Conservation (phyloP, 257 asterid species). For the Scutellaria minor region DNA sequence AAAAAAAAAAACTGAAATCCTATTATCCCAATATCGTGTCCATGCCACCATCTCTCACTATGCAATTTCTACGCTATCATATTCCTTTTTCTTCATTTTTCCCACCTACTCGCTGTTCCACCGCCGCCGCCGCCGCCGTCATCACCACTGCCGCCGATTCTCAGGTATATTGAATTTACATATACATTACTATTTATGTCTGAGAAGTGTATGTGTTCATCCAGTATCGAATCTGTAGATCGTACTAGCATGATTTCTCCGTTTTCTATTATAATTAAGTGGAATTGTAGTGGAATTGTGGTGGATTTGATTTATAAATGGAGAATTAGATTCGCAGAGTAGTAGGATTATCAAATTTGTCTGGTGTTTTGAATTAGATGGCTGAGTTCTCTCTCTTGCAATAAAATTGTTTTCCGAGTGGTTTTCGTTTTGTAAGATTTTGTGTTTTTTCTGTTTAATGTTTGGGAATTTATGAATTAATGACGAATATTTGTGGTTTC, state of each 20-base stretch:
- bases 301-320: constrained; percentile 12
- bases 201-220: constrained; percentile 10
- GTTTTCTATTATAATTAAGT: neutral
- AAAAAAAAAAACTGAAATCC: constrained; percentile 18
- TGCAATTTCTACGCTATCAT: constrained; percentile 27
- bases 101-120: constrained; percentile 30
- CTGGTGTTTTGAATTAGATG: constrained; percentile 13
- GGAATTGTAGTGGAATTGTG: constrained; percentile 25
- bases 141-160: constrained; percentile 29
- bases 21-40: constrained; percentile 23
- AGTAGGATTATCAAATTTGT: neutral
- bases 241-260: constrained; percentile 2
- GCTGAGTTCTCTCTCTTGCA: neutral
- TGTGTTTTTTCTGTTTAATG: neutral
- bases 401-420: neutral
- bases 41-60: constrained; percentile 31
- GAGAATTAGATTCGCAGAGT: neutral
- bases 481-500: constrained; percentile 12
- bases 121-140: constrained; percentile 29
- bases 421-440: neutral
- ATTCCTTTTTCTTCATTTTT: constrained; percentile 34
- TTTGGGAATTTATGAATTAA: neutral
- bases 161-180: constrained; percentile 26
- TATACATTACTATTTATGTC: neutral
- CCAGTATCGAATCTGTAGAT: constrained; percentile 32